Evolutionary conservation across 2,329 filamentous ascomycete genomes (phyloP).

Genomic region (Trichoderma afroharzianum): DNA sequence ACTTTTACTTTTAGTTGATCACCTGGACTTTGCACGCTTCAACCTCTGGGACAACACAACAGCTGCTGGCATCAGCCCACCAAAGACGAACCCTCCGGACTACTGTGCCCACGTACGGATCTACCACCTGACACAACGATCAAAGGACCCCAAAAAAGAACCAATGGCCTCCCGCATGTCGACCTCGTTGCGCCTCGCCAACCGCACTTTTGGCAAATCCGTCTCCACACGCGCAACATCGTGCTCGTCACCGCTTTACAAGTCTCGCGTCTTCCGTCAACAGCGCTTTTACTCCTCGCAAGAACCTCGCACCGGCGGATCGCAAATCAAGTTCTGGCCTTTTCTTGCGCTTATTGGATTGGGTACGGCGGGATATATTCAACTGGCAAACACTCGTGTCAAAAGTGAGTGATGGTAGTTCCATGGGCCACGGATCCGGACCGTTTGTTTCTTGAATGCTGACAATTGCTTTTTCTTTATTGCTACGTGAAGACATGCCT

Average conservation of each 20-base stretch:
- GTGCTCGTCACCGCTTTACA: slow-evolving; percentile 13
- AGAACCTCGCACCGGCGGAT: slow-evolving; percentile 33
- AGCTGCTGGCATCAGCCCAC: slow-evolving; percentile 14
- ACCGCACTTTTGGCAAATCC: slow-evolving; percentile 17
- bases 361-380: slow-evolving; percentile 47
- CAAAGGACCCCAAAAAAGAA: background rate
- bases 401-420: background rate
- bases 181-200: slow-evolving; percentile 23
- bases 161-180: slow-evolving; percentile 34
- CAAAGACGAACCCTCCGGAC: background rate
- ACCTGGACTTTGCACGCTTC: background rate
- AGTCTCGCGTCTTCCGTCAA: slow-evolving; percentile 17
- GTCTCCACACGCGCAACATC: slow-evolving; percentile 20
- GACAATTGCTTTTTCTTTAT: background rate
- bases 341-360: slow-evolving; percentile 49
- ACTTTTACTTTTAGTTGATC: background rate
- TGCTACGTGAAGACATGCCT: slow-evolving; percentile 37
- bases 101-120: background rate
- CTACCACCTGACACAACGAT: background rate
- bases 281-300: slow-evolving; percentile 42
- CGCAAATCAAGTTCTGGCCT: slow-evolving; percentile 54
- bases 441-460: background rate
- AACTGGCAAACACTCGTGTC: slow-evolving; percentile 45
- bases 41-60: background rate
- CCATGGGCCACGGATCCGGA: background rate